phyloP scores from a whole-genome alignment of 805 yeast genomes.

The Candida sanyiensis region DNA sequence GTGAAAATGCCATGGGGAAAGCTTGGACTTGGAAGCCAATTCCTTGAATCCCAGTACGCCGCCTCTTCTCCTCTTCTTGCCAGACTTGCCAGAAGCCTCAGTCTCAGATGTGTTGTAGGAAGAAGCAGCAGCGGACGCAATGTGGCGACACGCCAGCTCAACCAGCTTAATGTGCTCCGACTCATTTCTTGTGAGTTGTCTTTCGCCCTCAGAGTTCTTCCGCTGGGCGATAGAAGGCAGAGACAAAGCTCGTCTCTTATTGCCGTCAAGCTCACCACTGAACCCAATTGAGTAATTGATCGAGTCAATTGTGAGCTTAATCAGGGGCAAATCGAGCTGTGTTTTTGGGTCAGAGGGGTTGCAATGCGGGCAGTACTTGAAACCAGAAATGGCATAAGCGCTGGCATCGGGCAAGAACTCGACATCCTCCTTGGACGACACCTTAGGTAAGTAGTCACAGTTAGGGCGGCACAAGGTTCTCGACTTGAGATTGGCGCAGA shows the following conservation, averaged over 20 bases:
- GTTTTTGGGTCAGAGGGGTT: constrained; percentile 37
- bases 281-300: constrained; percentile 58
- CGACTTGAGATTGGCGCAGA: constrained; percentile 41
- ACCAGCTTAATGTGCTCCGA: constrained; percentile 64
- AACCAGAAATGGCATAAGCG: constrained; percentile 43
- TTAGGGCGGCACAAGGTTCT: constrained; percentile 60
- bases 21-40: constrained; percentile 74
- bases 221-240: constrained; percentile 19
- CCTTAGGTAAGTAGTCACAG: constrained; percentile 47
- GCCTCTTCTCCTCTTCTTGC: constrained; percentile 58
- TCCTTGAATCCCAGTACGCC: constrained; percentile 82
- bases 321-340: constrained; percentile 18
- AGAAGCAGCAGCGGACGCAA: constrained; percentile 71
- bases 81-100: constrained; percentile 4
- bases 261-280: constrained; percentile 17
- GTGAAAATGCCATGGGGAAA: constrained; percentile 92
- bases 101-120: constrained; percentile 27
- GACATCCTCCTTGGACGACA: constrained; percentile 35
- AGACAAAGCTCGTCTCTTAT: constrained; percentile 23
- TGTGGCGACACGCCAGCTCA: constrained; percentile 76
- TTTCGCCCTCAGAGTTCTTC: constrained; percentile 10
- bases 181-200: constrained; percentile 48
- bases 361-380: constrained; percentile 47
- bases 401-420: constrained; percentile 36
- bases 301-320: constrained; percentile 46